Conservation (phyloP, 768 basidiomycete species). For the Amanita inopinata region DNA sequence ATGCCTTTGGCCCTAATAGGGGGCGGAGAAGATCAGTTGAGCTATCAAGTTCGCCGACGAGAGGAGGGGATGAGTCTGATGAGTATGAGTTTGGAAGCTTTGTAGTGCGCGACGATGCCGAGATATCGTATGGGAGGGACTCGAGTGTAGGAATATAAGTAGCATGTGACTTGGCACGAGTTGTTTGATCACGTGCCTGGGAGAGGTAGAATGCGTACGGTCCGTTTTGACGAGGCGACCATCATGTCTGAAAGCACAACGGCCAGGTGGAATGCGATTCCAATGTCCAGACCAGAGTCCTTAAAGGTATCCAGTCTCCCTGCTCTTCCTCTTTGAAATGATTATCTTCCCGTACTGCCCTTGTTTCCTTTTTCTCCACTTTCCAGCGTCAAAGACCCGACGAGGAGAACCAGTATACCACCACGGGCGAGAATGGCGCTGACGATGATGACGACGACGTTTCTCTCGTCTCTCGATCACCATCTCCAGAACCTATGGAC, state of each 20-base stretch:
- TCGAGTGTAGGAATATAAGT: background rate
- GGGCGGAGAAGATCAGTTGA: conserved; percentile 14
- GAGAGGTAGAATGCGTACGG: background rate
- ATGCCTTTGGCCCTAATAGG: conserved; percentile 31
- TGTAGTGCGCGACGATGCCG: conserved; percentile 70
- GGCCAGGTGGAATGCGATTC: conserved; percentile 67
- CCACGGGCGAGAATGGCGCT: conserved; percentile 33
- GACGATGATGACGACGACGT: conserved; percentile 56
- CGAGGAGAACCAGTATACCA: no score
- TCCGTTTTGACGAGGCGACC: background rate
- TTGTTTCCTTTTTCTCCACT: conserved; percentile 34
- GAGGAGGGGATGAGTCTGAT: conserved; percentile 42
- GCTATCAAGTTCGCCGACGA: conserved; percentile 53
- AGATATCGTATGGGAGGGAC: conserved; percentile 42
- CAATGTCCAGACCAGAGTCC: conserved; percentile 26
- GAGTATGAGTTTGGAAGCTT: conserved; percentile 71
- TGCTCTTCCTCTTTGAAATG: conserved; percentile 30
- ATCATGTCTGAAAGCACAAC: conserved; percentile 56
- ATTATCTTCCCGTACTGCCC: conserved; percentile 38
- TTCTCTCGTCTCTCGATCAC: conserved; percentile 65
- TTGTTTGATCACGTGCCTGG: conserved; percentile 9
- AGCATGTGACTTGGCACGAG: no score
- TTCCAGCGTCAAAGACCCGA: conserved; percentile 57
- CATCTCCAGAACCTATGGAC: conserved; percentile 64
- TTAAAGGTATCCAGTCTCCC: conserved; percentile 65